Percentiles rank a stretch among this genome's conserved stretches.
Conservation (phyloP, 768 basidiomycete genomes). For the Lyophyllum shimeji region DNA sequence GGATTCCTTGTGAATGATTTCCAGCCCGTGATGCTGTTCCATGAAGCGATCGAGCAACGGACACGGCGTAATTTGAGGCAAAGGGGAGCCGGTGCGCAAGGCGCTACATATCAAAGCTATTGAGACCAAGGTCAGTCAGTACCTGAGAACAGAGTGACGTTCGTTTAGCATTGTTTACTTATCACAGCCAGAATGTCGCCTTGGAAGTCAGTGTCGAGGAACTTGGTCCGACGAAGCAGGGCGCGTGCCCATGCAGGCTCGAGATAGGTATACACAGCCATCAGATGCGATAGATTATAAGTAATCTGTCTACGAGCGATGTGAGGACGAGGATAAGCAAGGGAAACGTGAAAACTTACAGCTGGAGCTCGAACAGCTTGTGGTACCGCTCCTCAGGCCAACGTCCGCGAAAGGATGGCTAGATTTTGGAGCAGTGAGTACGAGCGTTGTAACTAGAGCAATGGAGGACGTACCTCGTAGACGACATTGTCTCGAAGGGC, state of each 20-base stretch:
- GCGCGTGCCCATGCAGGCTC: constrained; percentile 79
- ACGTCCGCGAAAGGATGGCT: constrained; percentile 75
- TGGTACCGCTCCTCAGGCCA: constrained; percentile 85
- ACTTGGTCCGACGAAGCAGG: constrained; percentile 69
- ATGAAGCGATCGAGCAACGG: constrained; percentile 55
- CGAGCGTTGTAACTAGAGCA: neutral
- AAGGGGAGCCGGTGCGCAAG: constrained; percentile 67
- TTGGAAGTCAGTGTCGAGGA: constrained; percentile 79
- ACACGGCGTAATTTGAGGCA: constrained; percentile 87
- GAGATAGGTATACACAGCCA: constrained; percentile 70
- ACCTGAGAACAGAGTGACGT: no score
- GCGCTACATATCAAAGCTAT: constrained; percentile 76
- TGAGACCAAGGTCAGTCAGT: no score
- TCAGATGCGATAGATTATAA: constrained; percentile 68
- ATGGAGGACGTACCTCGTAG: constrained; percentile 53
- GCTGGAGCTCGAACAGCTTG: constrained; percentile 62
- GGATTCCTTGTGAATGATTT: constrained; percentile 67
- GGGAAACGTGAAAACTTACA: constrained; percentile 38
- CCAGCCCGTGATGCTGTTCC: constrained; percentile 53
- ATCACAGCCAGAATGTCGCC: constrained; percentile 85
- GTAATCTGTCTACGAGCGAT: constrained; percentile 55
- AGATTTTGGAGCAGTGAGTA: neutral
- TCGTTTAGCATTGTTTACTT: no score
- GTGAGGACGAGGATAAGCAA: neutral
- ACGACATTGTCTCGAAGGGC: constrained; percentile 55